phyloP scores from a whole-genome alignment of 2,329 filamentous ascomycete genomes.

The Botrytis sinoallii region DNA sequence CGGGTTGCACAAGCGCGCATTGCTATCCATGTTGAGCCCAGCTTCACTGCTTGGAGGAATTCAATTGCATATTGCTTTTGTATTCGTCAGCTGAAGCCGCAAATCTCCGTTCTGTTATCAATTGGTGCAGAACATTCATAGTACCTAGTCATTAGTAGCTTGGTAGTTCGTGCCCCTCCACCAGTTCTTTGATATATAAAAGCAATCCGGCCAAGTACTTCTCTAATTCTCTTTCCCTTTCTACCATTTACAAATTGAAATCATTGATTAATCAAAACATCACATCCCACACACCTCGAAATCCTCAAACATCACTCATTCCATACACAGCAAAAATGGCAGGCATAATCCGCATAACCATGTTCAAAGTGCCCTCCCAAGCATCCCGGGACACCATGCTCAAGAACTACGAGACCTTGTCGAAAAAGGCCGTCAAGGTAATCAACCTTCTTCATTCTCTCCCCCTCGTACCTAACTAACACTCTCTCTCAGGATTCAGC shows the following conservation, averaged over 20 bases:
- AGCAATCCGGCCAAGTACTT: neutral
- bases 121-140: neutral
- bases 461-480: neutral
- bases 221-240: neutral
- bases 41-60: neutral
- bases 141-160: neutral
- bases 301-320: neutral
- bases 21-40: neutral
- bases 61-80: neutral
- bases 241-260: neutral
- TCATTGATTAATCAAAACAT: neutral
- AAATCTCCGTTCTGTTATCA: neutral
- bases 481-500: constrained; percentile 48
- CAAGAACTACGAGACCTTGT: constrained; percentile 38
- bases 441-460: constrained; percentile 3
- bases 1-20: neutral
- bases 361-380: constrained; percentile 51
- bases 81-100: neutral
- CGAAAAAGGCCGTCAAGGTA: constrained; percentile 45
- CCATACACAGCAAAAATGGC: constrained; percentile 14
- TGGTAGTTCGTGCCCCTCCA: neutral
- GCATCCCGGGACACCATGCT: constrained; percentile 44
- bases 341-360: constrained; percentile 48
- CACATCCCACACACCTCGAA: constrained; percentile 26
- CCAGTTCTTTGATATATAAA: neutral